A percentile compares a stretch with the other conserved stretches of the same genome.
These are phyloP conservation scores for Otatea glauca DNA, from an alignment of 176 grass and related monocot genomes.

Conservation along the genomic window DNA sequence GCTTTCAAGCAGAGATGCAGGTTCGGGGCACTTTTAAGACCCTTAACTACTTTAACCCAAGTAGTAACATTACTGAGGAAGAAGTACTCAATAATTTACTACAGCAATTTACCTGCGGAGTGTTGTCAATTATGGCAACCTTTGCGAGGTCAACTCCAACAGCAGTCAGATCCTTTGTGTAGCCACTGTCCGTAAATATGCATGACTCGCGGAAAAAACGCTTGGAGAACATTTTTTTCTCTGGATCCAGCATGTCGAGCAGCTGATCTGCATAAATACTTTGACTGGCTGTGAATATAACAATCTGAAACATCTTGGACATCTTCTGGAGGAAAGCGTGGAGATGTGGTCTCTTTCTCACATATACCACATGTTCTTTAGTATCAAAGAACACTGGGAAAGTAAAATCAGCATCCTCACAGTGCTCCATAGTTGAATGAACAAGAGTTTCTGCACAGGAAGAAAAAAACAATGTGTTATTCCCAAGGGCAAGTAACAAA, in stretches of 20 bases:
- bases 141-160: conserved; percentile 76
- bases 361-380: conserved; percentile 85
- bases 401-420: conserved; percentile 76
- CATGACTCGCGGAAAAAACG: conserved; percentile 90
- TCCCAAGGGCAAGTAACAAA: conserved; percentile 1
- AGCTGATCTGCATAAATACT: conserved; percentile 90
- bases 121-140: conserved; percentile 93
- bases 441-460: conserved; percentile 93
- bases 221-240: conserved; percentile 65
- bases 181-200: conserved; percentile 68
- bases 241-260: conserved; percentile 86
- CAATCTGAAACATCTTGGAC: conserved; percentile 80
- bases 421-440: conserved; percentile 77
- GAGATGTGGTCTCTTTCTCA: conserved; percentile 84
- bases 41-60: conserved; percentile 22
- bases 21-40: neutral
- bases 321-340: conserved; percentile 84
- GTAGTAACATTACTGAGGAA: conserved; percentile 31
- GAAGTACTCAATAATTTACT: neutral
- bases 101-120: conserved; percentile 75
- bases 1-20: neutral
- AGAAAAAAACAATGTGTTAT: conserved; percentile 28
- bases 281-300: conserved; percentile 95
- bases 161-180: conserved; percentile 86
- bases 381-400: conserved; percentile 72